A percentile compares a stretch with the other conserved stretches of the same genome.
Evolutionary conservation across 805 yeast species (phyloP).

Genomic region (Ogataea philodendri): DNA sequence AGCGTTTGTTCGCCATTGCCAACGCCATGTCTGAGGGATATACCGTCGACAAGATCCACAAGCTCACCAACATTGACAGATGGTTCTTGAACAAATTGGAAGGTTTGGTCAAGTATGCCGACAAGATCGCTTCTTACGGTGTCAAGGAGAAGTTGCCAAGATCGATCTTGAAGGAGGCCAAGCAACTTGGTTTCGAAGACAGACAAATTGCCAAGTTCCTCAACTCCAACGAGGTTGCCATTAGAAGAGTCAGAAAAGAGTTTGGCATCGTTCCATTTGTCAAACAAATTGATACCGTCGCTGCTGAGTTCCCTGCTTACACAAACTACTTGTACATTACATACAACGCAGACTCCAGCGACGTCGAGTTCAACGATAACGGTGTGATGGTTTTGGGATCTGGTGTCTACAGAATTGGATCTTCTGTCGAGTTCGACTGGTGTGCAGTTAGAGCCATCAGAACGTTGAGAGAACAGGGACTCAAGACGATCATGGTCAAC

Average conservation of each 20-base stretch:
- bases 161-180: constrained; percentile 72
- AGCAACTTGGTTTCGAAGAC: constrained; percentile 96
- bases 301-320: constrained; percentile 97
- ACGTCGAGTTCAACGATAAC: constrained; percentile 83
- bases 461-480: constrained; percentile 81
- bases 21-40: constrained; percentile 89
- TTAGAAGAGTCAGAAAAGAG: constrained; percentile 84
- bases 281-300: constrained; percentile 96
- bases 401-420: constrained; percentile 98
- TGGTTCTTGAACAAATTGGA: constrained; percentile 92
- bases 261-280: constrained; percentile 87
- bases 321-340: constrained; percentile 95
- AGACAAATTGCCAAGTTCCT: constrained; percentile 90
- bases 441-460: constrained; percentile 98
- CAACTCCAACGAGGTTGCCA: constrained; percentile 87
- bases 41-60: constrained; percentile 89
- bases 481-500: constrained; percentile 94
- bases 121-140: constrained; percentile 55
- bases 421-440: constrained; percentile 99
- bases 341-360: constrained; percentile 87
- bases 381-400: constrained; percentile 97
- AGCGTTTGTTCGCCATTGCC: constrained; percentile 93
- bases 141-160: constrained; percentile 61
- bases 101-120: constrained; percentile 70
- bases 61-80: constrained; percentile 85